A percentile compares a stretch with the other conserved stretches of the same genome.
phyloP scores from a whole-genome alignment of 768 basidiomycete genomes.

The Tulasnella sp. region DNA sequence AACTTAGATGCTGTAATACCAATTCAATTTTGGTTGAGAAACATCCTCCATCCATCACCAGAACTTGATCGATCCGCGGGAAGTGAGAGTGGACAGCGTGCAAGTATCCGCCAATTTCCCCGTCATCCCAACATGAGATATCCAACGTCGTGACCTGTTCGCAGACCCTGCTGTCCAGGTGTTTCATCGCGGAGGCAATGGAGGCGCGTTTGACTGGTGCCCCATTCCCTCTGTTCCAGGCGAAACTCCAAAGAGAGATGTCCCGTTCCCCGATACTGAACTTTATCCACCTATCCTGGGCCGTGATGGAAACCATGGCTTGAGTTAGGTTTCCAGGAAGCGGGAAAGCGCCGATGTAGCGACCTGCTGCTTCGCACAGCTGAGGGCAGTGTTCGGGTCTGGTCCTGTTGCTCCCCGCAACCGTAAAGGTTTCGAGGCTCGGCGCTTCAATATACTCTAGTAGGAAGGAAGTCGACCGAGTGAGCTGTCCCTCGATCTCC shows the following conservation, averaged over 20 bases:
- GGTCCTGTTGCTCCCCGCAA: no score
- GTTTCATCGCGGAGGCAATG: neutral
- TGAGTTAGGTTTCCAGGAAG: neutral
- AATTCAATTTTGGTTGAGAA: neutral
- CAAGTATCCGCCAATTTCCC: no score
- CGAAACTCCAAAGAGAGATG: neutral
- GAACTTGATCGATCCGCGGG: no score
- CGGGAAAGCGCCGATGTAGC: neutral
- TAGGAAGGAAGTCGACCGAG: neutral
- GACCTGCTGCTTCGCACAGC: neutral
- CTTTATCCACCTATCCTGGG: neutral
- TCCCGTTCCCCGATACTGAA: neutral
- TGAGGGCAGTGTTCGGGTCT: neutral
- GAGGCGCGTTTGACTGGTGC: neutral
- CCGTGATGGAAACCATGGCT: neutral
- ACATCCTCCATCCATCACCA: no score
- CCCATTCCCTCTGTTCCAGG: neutral
- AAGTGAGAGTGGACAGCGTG: no score
- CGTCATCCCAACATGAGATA: no score
- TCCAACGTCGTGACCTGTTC: neutral
- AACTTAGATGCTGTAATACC: neutral
- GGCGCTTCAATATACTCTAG: neutral
- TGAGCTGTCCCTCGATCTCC: neutral
- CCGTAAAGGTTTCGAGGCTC: neutral
- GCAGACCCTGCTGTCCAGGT: neutral